Base-by-base conservation (phyloP, 2,329 filamentous ascomycete species). In the Sporothrix dimorphospora region DNA sequence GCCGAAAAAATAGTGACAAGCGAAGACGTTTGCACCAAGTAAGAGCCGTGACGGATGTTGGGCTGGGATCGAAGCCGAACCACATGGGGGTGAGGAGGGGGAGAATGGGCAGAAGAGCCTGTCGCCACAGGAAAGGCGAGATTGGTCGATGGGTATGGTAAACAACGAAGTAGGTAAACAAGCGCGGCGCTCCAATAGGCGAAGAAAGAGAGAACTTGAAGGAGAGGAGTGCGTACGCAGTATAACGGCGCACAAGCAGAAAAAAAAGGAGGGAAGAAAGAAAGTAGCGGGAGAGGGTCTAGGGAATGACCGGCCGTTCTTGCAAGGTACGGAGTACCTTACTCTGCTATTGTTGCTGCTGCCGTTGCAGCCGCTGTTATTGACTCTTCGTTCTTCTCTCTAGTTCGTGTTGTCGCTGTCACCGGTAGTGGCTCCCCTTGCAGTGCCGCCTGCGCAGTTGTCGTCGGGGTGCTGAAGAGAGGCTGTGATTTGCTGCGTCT, bases 171-270 rank as follows among this genome's bases (percentile, higher is more conserved):
- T 47, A 72, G 69, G 69, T 75, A 70, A 75, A 69, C 49, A 73
- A 53, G 42, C 53, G 53, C 38, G 16, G 34, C 5, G 70, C 30
- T 71, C 68, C 70, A 73, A 74, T 74, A 45, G 47, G 45, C 53
- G 68, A 38, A 11, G 40, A 34, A 55, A 14, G 42, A 47, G 57
- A 21, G 14, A 47, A 40, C 55, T 8, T 16, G 53, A 57, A 45
- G 42, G 19, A 71, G 49, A 68, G 34, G 66, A 51, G 53, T 61
- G 72, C 55, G 68, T 74, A 72, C 71, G 69, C 71, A 73, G 74
- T 75, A 75, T 72, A 61, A 75, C 74, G 72, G 70, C 45, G 72
- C 71, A 75, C 74, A 74, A 61, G 66, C 63, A 49, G 14, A 40
- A 45, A 69, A 63, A 53, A 63, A 34, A 21, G 24, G 34, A 47